Evolutionary conservation across 768 basidiomycete genomes (phyloP), one percentile per base, ranked within the genome.

Genomic region (Psilocybe sp.): DNA sequence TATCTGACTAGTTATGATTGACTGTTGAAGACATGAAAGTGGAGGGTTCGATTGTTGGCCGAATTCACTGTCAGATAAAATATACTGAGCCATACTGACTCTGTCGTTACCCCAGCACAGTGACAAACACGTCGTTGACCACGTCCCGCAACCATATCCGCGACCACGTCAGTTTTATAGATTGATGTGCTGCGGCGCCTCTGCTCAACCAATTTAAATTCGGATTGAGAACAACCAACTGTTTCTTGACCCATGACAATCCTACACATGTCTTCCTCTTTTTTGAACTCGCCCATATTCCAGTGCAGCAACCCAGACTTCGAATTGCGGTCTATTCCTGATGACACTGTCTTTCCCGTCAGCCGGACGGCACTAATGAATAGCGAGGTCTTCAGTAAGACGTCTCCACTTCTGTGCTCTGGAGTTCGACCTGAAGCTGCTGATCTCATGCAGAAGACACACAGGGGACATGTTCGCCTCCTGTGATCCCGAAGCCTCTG

Each of bases 401-500:
- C 15, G 13, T 40, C 32, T 56, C 46, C 23, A 18, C 44, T 56
- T 37, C 31, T 38, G 40, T 46, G 23, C 7, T 7, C 23, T 7
- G 23, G 23, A 4, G 23, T 28, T 28, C 23, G 23, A 3, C 7
- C 23, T 28, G 23, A 28, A 28, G 23, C 23, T 28, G 19, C 34
- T 36, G 32, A 37, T 37, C 15, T 38, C 18, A 16, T 43, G 20
- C 16, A 7, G 23, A 28, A 28, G 23, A 28, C 7, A 7, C 40
- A 20, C 61, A 87, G 86, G 75, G 20, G 76, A 85, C 60, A 88
- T 89, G 87, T 87, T 89, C 62, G 66, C 71, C 19, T 77, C 77
- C 53, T 85, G 84, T 53, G 76, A 80, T 44, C 49, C 52, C 14
- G 46, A 56, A 48, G 50, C 58, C 40, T 48, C 47, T 23, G 51